Conservation (phyloP, 108 stramenopile species). For the Schizochytrium sp. region DNA sequence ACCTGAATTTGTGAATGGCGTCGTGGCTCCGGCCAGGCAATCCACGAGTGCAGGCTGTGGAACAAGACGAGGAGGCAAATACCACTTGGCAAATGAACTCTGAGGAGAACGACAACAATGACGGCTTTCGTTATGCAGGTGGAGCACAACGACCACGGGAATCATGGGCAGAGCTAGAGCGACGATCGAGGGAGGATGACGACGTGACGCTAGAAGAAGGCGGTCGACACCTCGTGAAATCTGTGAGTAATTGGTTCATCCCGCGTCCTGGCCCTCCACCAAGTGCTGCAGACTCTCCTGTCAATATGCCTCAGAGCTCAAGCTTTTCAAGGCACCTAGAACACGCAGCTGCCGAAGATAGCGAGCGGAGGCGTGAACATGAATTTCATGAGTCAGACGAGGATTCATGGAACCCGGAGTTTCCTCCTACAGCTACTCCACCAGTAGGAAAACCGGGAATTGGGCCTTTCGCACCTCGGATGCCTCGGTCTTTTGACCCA, state of each 20-base stretch:
- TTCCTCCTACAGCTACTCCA: not conserved
- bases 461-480: not conserved
- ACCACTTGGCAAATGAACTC: no score
- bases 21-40: no score
- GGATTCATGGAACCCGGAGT: constrained; percentile 20
- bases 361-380: not conserved
- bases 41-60: no score
- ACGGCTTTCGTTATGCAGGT: no score
- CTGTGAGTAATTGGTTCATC: constrained; percentile 57
- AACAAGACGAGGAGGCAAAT: no score
- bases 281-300: not conserved
- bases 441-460: constrained; percentile 10
- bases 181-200: not conserved
- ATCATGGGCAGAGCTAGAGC: no score
- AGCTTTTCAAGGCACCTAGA: not conserved
- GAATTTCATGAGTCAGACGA: not conserved
- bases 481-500: not conserved
- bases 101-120: no score
- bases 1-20: no score
- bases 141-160: no score
- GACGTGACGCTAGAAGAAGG: constrained; percentile 51
- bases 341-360: not conserved
- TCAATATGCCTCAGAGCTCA: no score
- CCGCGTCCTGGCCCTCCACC: constrained; percentile 10
- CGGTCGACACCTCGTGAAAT: constrained; percentile 40